These are phyloP conservation scores for Psilocybe tampanensis DNA, from an alignment of 768 basidiomycete species.

Conservation along the genomic window DNA sequence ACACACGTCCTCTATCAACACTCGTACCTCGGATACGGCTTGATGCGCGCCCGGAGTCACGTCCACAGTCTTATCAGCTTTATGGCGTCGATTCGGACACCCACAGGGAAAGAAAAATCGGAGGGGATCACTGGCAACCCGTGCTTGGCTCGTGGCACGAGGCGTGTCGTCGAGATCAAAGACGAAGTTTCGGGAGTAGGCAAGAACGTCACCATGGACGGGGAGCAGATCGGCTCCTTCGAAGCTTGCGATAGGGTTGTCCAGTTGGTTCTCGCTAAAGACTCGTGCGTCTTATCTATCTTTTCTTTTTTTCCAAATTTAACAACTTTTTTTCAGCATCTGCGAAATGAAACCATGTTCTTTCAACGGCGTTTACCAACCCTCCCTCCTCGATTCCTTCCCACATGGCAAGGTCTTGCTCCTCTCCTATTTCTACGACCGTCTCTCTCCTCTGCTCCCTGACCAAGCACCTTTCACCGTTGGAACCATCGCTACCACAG, in stretches of 20 bases:
- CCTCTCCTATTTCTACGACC: conserved; percentile 99
- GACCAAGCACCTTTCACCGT: conserved; percentile 40
- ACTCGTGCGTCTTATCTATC: conserved; percentile 79
- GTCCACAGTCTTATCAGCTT: conserved; percentile 93
- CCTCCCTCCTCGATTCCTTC: conserved; percentile 88
- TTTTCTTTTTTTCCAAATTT: background rate
- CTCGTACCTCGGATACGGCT: conserved; percentile 95
- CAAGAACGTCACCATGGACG: conserved; percentile 83
- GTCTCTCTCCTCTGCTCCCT: conserved; percentile 75
- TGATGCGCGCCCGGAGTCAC: conserved; percentile 84
- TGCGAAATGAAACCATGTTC: conserved; percentile 95
- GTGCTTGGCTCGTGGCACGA: conserved; percentile 74
- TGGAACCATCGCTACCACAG: conserved; percentile 62
- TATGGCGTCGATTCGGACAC: conserved; percentile 53
- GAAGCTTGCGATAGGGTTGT: conserved; percentile 85
- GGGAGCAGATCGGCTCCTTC: conserved; percentile 80
- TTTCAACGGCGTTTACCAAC: conserved; percentile 97
- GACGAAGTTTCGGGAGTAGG: conserved; percentile 38
- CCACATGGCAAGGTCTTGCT: conserved; percentile 82
- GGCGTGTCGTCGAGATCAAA: conserved; percentile 64
- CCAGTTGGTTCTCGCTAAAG: conserved; percentile 92
- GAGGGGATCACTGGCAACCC: conserved; percentile 62
- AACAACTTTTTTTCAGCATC: conserved; percentile 50
- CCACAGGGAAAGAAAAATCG: conserved; percentile 19
- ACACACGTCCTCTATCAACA: conserved; percentile 90